phyloP scores from a whole-genome alignment of 148 eudicot species.

The Vaccinium darrowii region DNA sequence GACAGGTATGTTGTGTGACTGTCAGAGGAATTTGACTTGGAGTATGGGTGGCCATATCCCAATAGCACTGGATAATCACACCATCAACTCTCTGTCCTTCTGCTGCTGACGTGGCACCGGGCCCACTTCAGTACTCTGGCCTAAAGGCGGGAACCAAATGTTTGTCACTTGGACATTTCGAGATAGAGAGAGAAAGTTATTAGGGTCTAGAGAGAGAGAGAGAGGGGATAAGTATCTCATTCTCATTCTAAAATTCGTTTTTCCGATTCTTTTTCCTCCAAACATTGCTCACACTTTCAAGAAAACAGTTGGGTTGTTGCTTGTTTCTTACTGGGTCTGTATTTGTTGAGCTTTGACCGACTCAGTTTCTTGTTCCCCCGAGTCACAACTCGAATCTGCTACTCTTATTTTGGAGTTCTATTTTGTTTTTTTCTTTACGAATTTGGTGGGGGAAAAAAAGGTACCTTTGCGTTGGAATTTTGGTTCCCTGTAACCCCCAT shows the following conservation, averaged over 20 bases:
- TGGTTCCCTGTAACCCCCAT: background rate
- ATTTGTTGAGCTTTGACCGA: background rate
- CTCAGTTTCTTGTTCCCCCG: background rate
- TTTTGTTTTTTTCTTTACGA: conserved; percentile 1
- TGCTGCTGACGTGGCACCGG: background rate
- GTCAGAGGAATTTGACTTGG: no score
- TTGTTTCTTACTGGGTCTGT: background rate
- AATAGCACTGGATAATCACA: background rate
- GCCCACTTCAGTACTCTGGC: background rate
- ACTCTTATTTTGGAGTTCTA: background rate
- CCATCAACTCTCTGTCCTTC: background rate
- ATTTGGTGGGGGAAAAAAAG: background rate
- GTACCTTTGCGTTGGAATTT: background rate
- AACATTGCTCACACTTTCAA: background rate
- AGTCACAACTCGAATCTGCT: conserved; percentile 11
- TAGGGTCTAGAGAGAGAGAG: background rate
- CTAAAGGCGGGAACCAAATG: conserved; percentile 19
- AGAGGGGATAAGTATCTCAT: conserved; percentile 6
- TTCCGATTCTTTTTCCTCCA: conserved; percentile 14
- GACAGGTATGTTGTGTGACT: no score
- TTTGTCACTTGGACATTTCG: background rate
- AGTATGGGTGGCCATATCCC: background rate
- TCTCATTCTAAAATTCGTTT: background rate
- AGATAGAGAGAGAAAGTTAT: background rate
- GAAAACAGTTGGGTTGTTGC: background rate